Base-by-base conservation (phyloP, 2,329 filamentous ascomycete species). In the Fusarium sp. region DNA sequence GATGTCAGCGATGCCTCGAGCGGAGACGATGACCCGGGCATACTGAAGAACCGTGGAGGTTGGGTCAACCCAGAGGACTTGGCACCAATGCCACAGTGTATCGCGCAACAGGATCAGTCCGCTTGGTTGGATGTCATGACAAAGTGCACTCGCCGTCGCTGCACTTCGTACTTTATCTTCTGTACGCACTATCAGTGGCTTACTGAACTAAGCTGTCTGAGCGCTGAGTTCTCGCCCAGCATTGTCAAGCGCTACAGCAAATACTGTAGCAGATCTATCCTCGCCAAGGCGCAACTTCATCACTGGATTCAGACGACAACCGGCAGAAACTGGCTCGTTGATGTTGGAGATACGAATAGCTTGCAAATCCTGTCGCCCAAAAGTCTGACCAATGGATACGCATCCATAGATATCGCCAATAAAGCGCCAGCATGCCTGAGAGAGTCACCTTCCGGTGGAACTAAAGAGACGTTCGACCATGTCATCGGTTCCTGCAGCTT, bases 21-120 rank as follows among this genome's bases (percentile, higher is more conserved):
- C 37, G 28, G 21, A 30, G 28, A 33, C 28, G 12, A 56, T 4
- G 11, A 10, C 7, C 28, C 16, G n/a, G 44, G 5, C 5, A 18
- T 57, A 10, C n/a, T 37, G 8, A 58, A 47, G 9, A 62, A 57
- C 9, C 33, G 5, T 5, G 6, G 38, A 9, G 72, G 72, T 11
- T 74, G 72, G 72, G 61, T 75, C 3, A 70, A 62, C 2, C 69
- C 72, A 2, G 72, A 74, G 25, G 72, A 70, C 30, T 19, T 75
- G 2, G 9, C 38, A 1, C 64, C 72, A 2, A 74, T 70, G 72
- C 72, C 72, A 2, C 72, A 75, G 30, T 74, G 69, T 21, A 62
- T 75, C 32, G 47, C 59, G 2, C 68, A 75, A 16, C 72, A 74
- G 16, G 61, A 74, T 25, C 57, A 49, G 9, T 35, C 50, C 2